Conservation (phyloP, 1,139 yeast genomes). For the Lodderomyces pseudojiufengensis region DNA sequence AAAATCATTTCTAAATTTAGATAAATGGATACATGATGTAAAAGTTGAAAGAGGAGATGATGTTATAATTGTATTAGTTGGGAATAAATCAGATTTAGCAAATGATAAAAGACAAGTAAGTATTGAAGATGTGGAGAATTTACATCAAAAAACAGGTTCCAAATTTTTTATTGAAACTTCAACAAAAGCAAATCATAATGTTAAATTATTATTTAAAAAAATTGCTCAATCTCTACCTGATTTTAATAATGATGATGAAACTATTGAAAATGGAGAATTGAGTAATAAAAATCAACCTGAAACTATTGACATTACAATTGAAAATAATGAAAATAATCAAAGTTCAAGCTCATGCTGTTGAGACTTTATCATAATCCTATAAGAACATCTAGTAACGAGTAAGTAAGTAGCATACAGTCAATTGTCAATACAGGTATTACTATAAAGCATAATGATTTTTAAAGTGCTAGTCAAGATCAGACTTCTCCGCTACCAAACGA, state of each 20-base stretch:
- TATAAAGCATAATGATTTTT: no score
- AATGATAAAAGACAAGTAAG: conserved; percentile 76
- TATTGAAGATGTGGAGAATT: conserved; percentile 70
- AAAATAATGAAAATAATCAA: conserved; percentile 16
- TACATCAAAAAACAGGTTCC: conserved; percentile 55
- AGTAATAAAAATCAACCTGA: conserved; percentile 32
- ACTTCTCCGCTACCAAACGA: no score
- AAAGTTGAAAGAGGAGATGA: conserved; percentile 68
- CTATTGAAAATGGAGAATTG: conserved; percentile 27
- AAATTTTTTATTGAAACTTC: conserved; percentile 87
- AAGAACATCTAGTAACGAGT: no score
- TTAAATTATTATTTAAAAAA: conserved; percentile 80
- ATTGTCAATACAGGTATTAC: no score
- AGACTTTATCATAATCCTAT: no score
- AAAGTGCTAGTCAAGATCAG: no score
- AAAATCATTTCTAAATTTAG: conserved; percentile 72
- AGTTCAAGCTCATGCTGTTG: conserved; percentile 8
- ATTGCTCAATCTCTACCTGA: conserved; percentile 92
- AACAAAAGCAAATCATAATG: conserved; percentile 93
- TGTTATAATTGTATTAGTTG: conserved; percentile 41
- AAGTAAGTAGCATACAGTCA: no score
- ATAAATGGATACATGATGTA: conserved; percentile 61
- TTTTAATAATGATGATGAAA: conserved; percentile 28
- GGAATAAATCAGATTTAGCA: conserved; percentile 58
- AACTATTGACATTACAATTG: conserved; percentile 42